These are phyloP conservation scores for Eucalyptus sp. DNA, from an alignment of 345 rosid species.

Conservation along the genomic window DNA sequence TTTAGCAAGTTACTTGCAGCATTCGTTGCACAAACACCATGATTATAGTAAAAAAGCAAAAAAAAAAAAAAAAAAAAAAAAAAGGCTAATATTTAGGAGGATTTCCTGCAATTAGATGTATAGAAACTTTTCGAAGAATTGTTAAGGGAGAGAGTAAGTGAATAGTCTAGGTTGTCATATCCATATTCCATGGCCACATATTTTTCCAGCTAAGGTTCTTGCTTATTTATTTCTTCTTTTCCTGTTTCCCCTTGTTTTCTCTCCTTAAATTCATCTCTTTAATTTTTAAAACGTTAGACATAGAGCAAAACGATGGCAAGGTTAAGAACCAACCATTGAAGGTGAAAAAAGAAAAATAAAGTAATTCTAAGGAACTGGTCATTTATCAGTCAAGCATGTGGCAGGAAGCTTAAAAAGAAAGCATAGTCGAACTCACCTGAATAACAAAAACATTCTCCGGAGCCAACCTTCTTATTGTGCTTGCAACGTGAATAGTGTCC, in stretches of 20 bases:
- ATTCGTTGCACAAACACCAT: neutral
- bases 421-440: conserved; percentile 34
- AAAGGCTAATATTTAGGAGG: neutral
- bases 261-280: neutral
- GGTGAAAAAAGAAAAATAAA: neutral
- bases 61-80: neutral
- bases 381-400: neutral
- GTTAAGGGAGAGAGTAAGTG: neutral
- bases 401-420: neutral
- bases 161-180: neutral
- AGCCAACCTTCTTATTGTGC: conserved; percentile 77
- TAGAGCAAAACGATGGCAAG: neutral
- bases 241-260: neutral
- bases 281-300: neutral
- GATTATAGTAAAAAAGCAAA: neutral
- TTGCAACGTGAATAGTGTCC: conserved; percentile 65
- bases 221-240: neutral
- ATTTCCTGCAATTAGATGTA: neutral
- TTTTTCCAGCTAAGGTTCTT: neutral
- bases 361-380: neutral
- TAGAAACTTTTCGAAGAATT: neutral
- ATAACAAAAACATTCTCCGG: conserved; percentile 68
- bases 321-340: neutral
- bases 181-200: neutral
- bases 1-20: neutral